These are phyloP conservation scores for Populus tomentosa DNA, from an alignment of 441 rosid genomes.

Conservation along the genomic window DNA sequence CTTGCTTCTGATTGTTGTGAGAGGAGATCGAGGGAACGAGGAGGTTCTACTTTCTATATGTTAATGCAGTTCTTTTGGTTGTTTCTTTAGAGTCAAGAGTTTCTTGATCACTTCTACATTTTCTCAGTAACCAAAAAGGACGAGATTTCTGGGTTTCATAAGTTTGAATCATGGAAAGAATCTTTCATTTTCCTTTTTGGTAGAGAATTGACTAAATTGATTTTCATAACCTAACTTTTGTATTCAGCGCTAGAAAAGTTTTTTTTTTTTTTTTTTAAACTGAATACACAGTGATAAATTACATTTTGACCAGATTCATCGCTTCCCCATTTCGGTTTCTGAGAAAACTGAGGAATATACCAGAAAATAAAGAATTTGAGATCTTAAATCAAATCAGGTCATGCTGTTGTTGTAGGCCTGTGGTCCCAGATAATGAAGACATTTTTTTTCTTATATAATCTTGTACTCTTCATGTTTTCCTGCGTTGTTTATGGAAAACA, in stretches of 20 bases:
- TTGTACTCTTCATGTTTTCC: too few relatives aligned
- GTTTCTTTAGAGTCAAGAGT: not conserved
- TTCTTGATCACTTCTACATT: not conserved
- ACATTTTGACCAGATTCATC: not conserved
- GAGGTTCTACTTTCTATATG: not conserved
- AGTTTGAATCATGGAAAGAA: not conserved
- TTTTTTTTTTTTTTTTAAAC: too few relatives aligned
- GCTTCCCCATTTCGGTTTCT: slow-evolving; percentile 16
- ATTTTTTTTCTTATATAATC: not conserved
- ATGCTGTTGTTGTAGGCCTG: not conserved
- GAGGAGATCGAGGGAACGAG: not conserved
- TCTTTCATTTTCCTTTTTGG: not conserved
- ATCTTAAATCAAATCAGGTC: not conserved
- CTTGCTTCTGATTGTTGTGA: not conserved
- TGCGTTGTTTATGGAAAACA: not conserved
- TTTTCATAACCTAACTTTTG: not conserved
- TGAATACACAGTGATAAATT: not conserved
- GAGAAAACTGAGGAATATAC: slow-evolving; percentile 1
- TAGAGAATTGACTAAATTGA: not conserved
- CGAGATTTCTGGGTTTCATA: not conserved
- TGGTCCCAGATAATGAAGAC: slow-evolving; percentile 7
- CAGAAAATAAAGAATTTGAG: not conserved
- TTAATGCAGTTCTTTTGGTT: too few relatives aligned
- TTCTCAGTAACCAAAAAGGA: not conserved
- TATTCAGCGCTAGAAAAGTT: not conserved